Conservation (phyloP, 305 asterid genomes). For the Fraxinus velutina region DNA sequence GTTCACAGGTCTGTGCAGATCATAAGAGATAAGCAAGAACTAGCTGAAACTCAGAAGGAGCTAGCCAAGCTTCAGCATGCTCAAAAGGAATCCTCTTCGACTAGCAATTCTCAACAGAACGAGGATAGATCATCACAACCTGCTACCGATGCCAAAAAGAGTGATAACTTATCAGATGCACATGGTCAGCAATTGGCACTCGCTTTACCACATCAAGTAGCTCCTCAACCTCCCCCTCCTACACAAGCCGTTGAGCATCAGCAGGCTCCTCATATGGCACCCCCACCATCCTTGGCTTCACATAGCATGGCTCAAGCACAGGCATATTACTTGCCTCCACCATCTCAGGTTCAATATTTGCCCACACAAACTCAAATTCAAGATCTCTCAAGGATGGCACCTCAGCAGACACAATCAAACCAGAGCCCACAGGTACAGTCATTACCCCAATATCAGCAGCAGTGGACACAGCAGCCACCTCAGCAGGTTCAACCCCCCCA, state of each 20-base stretch:
- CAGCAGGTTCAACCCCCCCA: constrained; percentile 49
- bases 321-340: constrained; percentile 53
- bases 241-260: constrained; percentile 47
- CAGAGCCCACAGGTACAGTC: constrained; percentile 55
- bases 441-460: constrained; percentile 60
- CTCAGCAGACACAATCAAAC: constrained; percentile 55
- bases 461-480: constrained; percentile 60
- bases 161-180: constrained; percentile 44
- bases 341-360: constrained; percentile 56
- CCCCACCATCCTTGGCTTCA: constrained; percentile 50
- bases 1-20: constrained; percentile 92
- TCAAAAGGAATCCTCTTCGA: constrained; percentile 56
- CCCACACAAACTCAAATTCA: constrained; percentile 58
- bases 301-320: constrained; percentile 57
- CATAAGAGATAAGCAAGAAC: constrained; percentile 89
- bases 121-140: constrained; percentile 50
- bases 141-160: constrained; percentile 44
- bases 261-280: constrained; percentile 50
- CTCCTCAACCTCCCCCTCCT: constrained; percentile 45
- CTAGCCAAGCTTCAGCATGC: constrained; percentile 81
- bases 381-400: constrained; percentile 50
- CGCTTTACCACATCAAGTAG: constrained; percentile 64
- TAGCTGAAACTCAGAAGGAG: constrained; percentile 84
- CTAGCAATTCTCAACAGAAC: constrained; percentile 42
- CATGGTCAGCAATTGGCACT: constrained; percentile 68